phyloP scores from a whole-genome alignment of 129 eudicot genomes.

The Cynara cardunculus region DNA sequence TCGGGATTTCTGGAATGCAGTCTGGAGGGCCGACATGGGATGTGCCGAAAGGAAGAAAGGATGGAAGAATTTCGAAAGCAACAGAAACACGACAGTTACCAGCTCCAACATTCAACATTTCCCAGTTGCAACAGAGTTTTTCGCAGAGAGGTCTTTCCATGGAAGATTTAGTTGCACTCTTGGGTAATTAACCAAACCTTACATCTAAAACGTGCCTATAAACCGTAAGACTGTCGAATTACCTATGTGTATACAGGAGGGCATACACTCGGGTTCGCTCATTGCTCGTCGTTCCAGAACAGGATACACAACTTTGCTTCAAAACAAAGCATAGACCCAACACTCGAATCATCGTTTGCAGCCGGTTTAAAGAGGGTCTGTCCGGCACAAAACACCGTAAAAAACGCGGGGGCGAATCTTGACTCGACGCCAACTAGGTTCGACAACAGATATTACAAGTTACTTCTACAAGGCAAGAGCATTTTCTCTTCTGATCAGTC shows the following conservation, averaged over 20 bases:
- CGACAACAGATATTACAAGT: slow-evolving; percentile 45
- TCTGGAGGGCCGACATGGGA: slow-evolving; percentile 89
- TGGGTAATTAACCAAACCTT: slow-evolving; percentile 39
- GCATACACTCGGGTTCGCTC: slow-evolving; percentile 75
- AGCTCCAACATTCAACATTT: slow-evolving; percentile 63
- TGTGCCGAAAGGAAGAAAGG: slow-evolving; percentile 81
- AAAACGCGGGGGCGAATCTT: slow-evolving; percentile 35
- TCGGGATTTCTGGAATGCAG: too few relatives aligned
- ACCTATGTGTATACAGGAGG: slow-evolving; percentile 47
- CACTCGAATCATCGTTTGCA: slow-evolving; percentile 29
- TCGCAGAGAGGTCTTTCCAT: slow-evolving; percentile 71
- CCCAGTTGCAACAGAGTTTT: slow-evolving; percentile 77
- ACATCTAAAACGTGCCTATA: background rate
- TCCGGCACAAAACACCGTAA: slow-evolving; percentile 14
- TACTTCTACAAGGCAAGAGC: slow-evolving; percentile 45
- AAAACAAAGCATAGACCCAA: slow-evolving; percentile 32
- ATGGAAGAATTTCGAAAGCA: slow-evolving; percentile 67
- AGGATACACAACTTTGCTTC: slow-evolving; percentile 56
- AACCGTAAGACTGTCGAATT: too few relatives aligned
- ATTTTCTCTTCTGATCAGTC: slow-evolving; percentile 44
- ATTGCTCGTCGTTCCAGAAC: slow-evolving; percentile 72
- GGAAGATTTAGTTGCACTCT: slow-evolving; percentile 81
- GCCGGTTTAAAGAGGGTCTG: slow-evolving; percentile 27
- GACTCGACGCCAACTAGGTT: slow-evolving; percentile 39
- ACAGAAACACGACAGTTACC: slow-evolving; percentile 55